Conservation (phyloP, 768 basidiomycete genomes). For the Chalciporus sphaerocephalus region DNA sequence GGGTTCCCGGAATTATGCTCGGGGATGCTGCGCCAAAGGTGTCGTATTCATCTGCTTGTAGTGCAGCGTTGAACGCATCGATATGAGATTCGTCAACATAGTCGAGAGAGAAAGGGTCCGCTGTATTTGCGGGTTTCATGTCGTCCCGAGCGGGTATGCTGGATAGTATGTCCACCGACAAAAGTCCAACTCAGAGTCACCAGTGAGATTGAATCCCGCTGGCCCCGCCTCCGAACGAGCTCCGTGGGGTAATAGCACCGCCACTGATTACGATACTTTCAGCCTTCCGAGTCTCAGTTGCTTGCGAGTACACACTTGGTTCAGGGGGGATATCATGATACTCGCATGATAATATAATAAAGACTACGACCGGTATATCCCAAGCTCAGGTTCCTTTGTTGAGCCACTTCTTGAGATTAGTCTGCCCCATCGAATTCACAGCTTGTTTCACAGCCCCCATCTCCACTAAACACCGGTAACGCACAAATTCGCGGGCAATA, state of each 20-base stretch:
- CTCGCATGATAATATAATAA: too few relatives aligned
- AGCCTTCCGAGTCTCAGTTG: too few relatives aligned
- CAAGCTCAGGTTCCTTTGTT: constrained; percentile 39
- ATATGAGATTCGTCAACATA: constrained; percentile 74
- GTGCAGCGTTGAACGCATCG: constrained; percentile 71
- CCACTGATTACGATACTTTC: constrained; percentile 18
- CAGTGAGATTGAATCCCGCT: too few relatives aligned
- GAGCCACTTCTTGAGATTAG: constrained; percentile 76
- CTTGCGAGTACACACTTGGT: too few relatives aligned
- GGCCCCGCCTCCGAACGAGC: too few relatives aligned
- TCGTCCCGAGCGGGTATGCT: not conserved
- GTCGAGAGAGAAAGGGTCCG: constrained; percentile 41
- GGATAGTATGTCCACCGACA: too few relatives aligned
- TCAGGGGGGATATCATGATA: too few relatives aligned
- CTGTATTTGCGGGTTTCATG: constrained; percentile 11
- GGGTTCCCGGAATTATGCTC: constrained; percentile 18
- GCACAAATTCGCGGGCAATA: constrained; percentile 65
- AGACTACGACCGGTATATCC: too few relatives aligned
- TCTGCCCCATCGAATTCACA: constrained; percentile 61
- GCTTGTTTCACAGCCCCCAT: constrained; percentile 64
- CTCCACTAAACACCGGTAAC: constrained; percentile 64
- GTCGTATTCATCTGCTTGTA: constrained; percentile 53
- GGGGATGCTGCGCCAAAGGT: constrained; percentile 23
- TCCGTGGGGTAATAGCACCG: not conserved
- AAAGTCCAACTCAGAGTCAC: not conserved